Evolutionary conservation across 2,329 filamentous ascomycete species (phyloP).

Genomic region (Colletotrichum chrysophilum): DNA sequence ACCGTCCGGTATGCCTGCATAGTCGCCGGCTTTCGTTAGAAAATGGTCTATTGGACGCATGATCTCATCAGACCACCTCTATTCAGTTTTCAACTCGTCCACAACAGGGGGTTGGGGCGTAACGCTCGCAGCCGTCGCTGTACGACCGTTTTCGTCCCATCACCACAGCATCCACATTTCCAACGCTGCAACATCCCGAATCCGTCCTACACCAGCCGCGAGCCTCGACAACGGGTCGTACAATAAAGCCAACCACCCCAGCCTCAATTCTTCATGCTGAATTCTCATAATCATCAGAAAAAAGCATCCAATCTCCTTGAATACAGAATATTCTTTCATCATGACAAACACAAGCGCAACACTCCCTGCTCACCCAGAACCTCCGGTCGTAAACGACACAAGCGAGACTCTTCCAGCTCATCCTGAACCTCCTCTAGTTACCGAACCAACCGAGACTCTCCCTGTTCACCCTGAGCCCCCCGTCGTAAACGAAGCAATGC

Average conservation of each 20-base stretch:
- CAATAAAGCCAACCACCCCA: not conserved
- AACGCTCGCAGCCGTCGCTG: not conserved
- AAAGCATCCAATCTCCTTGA: not conserved
- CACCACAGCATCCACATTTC: not conserved
- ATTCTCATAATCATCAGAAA: not conserved
- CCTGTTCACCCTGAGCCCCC: not conserved
- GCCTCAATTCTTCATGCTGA: not conserved
- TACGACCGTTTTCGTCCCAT: not conserved
- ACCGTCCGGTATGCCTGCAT: not conserved
- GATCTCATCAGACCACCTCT: not conserved
- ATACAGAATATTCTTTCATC: not conserved
- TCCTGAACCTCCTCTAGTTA: not conserved
- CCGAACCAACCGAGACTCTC: not conserved
- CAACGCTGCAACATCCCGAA: not conserved
- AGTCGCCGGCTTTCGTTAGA: not conserved
- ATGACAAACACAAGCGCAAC: not conserved
- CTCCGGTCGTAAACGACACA: not conserved
- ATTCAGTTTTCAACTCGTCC: no score
- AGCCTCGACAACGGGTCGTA: not conserved
- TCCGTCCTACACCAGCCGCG: not conserved
- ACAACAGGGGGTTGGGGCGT: not conserved
- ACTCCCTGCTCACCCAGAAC: not conserved
- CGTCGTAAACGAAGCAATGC: not conserved
- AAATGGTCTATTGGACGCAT: fast-evolving
- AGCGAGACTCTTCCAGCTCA: not conserved